These are phyloP conservation scores for Verticillium tricorpus DNA, from an alignment of 2,329 filamentous ascomycete genomes.

Conservation along the genomic window DNA sequence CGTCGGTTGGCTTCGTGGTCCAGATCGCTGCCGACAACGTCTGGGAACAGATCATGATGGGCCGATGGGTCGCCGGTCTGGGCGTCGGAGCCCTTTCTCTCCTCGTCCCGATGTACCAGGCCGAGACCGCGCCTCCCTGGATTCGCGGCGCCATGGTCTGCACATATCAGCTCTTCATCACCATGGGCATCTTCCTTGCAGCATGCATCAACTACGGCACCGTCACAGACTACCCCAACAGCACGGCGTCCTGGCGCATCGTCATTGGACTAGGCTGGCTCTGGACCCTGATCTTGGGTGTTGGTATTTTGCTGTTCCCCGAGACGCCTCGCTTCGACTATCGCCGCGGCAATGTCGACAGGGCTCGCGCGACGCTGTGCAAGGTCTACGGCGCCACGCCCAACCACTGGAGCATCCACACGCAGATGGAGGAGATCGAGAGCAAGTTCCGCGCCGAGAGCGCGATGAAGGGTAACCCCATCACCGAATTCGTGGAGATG, in stretches of 20 bases:
- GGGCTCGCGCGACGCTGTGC: slow-evolving; percentile 43
- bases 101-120: slow-evolving; percentile 68
- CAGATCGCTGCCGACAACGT: slow-evolving; percentile 50
- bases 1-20: slow-evolving; percentile 62
- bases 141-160: slow-evolving; percentile 62
- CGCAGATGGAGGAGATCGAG: slow-evolving; percentile 50
- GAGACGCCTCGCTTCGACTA: slow-evolving; percentile 50
- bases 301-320: slow-evolving; percentile 44
- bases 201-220: slow-evolving; percentile 62
- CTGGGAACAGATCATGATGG: slow-evolving; percentile 65
- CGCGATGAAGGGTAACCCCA: slow-evolving; percentile 30
- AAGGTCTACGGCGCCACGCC: slow-evolving; percentile 39
- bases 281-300: slow-evolving; percentile 42
- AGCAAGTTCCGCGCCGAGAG: slow-evolving; percentile 47
- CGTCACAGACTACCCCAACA: slow-evolving; percentile 33
- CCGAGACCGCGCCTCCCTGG: slow-evolving; percentile 63
- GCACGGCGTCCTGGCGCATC: slow-evolving; percentile 55
- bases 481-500: slow-evolving; percentile 50
- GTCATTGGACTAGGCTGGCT: slow-evolving; percentile 50
- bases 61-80: slow-evolving; percentile 60
- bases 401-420: slow-evolving; percentile 39
- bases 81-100: slow-evolving; percentile 64
- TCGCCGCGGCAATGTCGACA: slow-evolving; percentile 39
- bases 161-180: slow-evolving; percentile 69
- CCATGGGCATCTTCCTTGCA: slow-evolving; percentile 60